Evolutionary conservation across 495 filamentous ascomycete genomes (phyloP).

Genomic region (Staphylotrichum longicolle): DNA sequence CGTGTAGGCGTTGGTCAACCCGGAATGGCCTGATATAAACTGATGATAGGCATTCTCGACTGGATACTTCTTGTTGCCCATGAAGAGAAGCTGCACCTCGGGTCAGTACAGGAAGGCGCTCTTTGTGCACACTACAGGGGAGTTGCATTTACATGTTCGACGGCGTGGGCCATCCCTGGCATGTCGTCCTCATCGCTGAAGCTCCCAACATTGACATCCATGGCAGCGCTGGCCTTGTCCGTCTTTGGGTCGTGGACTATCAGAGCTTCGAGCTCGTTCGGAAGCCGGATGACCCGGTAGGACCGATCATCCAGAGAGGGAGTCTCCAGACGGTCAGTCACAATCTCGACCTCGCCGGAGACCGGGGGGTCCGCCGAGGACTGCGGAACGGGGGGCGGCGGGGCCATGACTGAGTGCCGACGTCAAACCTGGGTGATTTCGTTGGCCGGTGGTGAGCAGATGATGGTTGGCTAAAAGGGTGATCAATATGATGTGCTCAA

Average conservation of each 20-base stretch:
- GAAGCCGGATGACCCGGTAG: conserved; percentile 82
- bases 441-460: not conserved
- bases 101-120: conserved; percentile 18
- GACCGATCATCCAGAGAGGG: conserved; percentile 84
- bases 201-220: conserved; percentile 94
- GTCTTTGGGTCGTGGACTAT: conserved; percentile 93
- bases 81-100: conserved; percentile 75
- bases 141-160: conserved; percentile 59
- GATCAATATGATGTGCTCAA: not conserved
- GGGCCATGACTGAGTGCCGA: conserved; percentile 26
- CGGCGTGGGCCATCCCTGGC: conserved; percentile 90
- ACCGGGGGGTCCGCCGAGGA: conserved; percentile 6
- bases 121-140: not conserved
- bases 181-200: conserved; percentile 89
- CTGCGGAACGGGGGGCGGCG: conserved; percentile 28
- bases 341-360: conserved; percentile 50
- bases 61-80: conserved; percentile 98
- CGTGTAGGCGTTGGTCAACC: conserved; percentile 93
- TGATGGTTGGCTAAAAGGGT: not conserved
- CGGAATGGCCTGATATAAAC: conserved; percentile 85
- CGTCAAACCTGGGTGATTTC: not conserved
- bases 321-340: conserved; percentile 80
- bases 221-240: conserved; percentile 92
- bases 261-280: conserved; percentile 89
- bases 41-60: conserved; percentile 94